Evolutionary conservation across 768 basidiomycete species (phyloP).

Genomic region (Scleroderma bovista): DNA sequence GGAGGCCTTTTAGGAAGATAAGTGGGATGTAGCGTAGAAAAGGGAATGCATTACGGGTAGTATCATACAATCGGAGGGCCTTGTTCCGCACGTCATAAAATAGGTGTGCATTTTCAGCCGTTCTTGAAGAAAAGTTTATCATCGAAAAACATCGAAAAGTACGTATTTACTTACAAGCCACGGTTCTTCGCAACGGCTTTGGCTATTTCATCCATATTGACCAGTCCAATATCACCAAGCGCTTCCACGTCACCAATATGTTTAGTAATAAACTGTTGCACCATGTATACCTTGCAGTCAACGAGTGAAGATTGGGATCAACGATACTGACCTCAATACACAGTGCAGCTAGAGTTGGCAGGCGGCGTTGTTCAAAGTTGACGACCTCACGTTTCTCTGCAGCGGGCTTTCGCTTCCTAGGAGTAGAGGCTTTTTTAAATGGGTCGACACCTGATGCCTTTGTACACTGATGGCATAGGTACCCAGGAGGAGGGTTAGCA

Average conservation of each 20-base stretch:
- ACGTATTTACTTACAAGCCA: conserved; percentile 54
- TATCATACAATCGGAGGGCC: conserved; percentile 76
- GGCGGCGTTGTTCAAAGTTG: conserved; percentile 61
- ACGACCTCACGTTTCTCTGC: conserved; percentile 65
- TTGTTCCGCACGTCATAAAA: conserved; percentile 77
- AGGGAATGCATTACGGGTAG: conserved; percentile 54
- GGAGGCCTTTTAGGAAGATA: conserved; percentile 51
- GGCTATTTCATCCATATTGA: conserved; percentile 82
- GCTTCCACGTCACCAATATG: conserved; percentile 89
- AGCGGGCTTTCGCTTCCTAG: conserved; percentile 56
- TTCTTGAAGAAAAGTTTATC: conserved; percentile 38
- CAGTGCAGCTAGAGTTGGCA: conserved; percentile 67
- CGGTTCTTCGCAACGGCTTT: conserved; percentile 79
- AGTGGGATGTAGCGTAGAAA: neutral
- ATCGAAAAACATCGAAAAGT: neutral
- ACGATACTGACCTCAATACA: conserved; percentile 63
- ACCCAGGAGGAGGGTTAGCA: conserved; percentile 64
- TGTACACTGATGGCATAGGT: conserved; percentile 80
- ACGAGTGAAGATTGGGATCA: neutral
- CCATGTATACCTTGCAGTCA: neutral
- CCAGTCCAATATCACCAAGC: conserved; percentile 77
- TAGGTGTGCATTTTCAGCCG: conserved; percentile 69
- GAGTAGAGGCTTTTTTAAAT: conserved; percentile 71
- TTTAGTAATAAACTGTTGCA: conserved; percentile 64
- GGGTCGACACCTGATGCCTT: conserved; percentile 75